phyloP scores from a whole-genome alignment of 441 rosid genomes.

The Euphorbia schlechtendalii region DNA sequence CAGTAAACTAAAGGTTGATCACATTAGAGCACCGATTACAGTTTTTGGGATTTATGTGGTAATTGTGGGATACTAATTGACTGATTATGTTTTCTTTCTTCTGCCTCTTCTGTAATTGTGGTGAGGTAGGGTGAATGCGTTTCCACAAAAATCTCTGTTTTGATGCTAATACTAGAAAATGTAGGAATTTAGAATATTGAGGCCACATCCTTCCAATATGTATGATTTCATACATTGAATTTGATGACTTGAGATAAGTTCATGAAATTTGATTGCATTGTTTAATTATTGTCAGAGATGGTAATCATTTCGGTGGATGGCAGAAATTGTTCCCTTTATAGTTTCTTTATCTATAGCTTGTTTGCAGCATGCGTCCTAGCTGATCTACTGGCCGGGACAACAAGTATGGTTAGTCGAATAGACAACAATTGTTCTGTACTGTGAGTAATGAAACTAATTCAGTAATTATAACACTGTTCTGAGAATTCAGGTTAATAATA shows the following conservation, averaged over 20 bases:
- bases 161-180: background rate
- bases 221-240: background rate
- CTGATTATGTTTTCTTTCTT: background rate
- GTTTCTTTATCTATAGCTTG: background rate
- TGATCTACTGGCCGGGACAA: background rate
- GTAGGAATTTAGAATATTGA: background rate
- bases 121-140: background rate
- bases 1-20: background rate
- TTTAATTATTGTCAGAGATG: background rate
- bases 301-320: too few species aligned
- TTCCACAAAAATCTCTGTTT: background rate
- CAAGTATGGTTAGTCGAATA: background rate
- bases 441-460: background rate
- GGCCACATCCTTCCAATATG: background rate
- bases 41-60: background rate
- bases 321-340: background rate
- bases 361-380: background rate
- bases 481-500: background rate
- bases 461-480: background rate
- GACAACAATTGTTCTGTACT: background rate
- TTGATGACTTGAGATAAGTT: background rate
- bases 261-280: background rate
- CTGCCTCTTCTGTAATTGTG: background rate
- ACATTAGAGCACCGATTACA: background rate
- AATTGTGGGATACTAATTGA: background rate